Conservation (phyloP, 2,329 filamentous ascomycete species). For the Penicillium carneum region DNA sequence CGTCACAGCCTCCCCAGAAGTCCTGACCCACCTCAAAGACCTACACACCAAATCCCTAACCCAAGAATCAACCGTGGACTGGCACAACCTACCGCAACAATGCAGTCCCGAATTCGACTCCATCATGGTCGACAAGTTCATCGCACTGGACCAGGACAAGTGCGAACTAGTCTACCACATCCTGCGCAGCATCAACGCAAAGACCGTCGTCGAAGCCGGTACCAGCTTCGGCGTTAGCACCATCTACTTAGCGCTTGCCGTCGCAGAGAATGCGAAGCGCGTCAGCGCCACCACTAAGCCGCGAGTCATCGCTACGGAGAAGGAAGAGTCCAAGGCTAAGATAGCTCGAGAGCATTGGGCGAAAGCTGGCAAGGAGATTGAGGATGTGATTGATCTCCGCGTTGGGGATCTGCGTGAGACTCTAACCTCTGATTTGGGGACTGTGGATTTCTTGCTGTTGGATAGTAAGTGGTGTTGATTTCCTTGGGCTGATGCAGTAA, state of each 20-base stretch:
- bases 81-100: constrained; percentile 32
- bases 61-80: constrained; percentile 40
- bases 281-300: constrained; percentile 31
- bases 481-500: neutral
- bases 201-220: constrained; percentile 65
- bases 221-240: constrained; percentile 69
- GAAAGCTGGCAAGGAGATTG: constrained; percentile 58
- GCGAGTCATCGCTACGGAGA: constrained; percentile 66
- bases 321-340: constrained; percentile 62
- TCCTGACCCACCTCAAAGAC: constrained; percentile 39
- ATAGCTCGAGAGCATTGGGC: constrained; percentile 63
- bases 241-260: constrained; percentile 67
- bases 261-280: constrained; percentile 55
- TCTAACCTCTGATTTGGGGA: constrained; percentile 56
- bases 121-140: constrained; percentile 63
- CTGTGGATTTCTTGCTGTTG: constrained; percentile 65
- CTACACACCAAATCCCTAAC: constrained; percentile 44
- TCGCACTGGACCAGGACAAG: constrained; percentile 67
- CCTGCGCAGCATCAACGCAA: constrained; percentile 57
- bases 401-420: constrained; percentile 67
- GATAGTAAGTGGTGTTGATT: constrained; percentile 62
- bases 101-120: constrained; percentile 42
- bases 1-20: constrained; percentile 20
- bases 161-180: constrained; percentile 65
- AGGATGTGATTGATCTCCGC: constrained; percentile 62